Conservation (phyloP, 768 basidiomycete genomes). For the Grammothele lineata region DNA sequence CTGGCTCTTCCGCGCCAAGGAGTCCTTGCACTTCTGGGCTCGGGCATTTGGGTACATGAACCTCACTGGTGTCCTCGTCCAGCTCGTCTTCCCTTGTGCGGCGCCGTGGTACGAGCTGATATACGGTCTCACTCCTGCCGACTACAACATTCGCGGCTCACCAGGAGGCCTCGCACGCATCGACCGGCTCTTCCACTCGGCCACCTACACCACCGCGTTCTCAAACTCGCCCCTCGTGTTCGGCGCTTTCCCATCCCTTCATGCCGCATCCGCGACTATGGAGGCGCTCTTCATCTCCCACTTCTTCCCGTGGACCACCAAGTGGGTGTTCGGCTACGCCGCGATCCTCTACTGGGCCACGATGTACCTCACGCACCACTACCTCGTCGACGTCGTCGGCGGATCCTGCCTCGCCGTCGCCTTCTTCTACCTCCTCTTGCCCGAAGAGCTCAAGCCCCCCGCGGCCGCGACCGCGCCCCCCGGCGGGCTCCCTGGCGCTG, state of each 20-base stretch:
- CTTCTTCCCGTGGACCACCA: conserved; percentile 78
- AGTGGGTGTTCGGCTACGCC: conserved; percentile 78
- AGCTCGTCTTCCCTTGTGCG: conserved; percentile 87
- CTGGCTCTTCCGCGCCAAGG: conserved; percentile 86
- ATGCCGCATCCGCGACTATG: conserved; percentile 86
- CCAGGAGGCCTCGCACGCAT: conserved; percentile 92
- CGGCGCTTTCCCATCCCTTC: conserved; percentile 94
- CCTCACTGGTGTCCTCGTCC: conserved; percentile 79
- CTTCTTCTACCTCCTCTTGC: conserved; percentile 86
- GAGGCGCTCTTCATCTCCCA: conserved; percentile 92
- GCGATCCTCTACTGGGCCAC: conserved; percentile 93
- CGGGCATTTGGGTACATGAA: conserved; percentile 92
- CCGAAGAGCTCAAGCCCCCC: conserved; percentile 65
- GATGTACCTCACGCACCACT: conserved; percentile 98
- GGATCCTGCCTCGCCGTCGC: conserved; percentile 87
- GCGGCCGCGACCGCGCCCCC: conserved; percentile 48
- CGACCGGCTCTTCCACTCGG: conserved; percentile 76
- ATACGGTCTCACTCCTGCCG: conserved; percentile 91
- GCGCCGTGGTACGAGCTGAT: conserved; percentile 98
- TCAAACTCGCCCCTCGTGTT: conserved; percentile 90
- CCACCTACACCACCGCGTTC: conserved; percentile 77
- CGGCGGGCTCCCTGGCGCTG: conserved; percentile 32
- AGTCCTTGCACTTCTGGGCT: conserved; percentile 79
- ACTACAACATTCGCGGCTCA: conserved; percentile 89
- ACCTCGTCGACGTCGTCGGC: conserved; percentile 95